These are phyloP conservation scores for Fraxinus platypoda DNA, from an alignment of 305 asterid genomes.

Conservation along the genomic window DNA sequence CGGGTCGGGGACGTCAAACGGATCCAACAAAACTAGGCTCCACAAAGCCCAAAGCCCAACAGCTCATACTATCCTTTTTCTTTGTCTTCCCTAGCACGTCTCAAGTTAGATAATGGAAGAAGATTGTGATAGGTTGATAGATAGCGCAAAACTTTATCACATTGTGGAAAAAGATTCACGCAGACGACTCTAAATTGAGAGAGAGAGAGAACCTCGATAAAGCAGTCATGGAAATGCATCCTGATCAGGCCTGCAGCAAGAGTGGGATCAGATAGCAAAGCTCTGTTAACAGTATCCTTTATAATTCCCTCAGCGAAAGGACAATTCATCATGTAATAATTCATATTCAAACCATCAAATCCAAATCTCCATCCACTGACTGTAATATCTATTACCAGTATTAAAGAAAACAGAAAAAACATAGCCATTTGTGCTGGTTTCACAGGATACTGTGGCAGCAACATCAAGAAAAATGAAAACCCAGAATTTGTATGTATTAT, in stretches of 20 bases:
- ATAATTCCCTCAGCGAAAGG: constrained; percentile 60
- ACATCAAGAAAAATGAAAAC: background rate
- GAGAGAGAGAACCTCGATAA: constrained; percentile 48
- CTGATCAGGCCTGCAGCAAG: constrained; percentile 75
- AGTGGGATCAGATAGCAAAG: constrained; percentile 69
- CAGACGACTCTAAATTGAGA: background rate
- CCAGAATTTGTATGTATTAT: background rate
- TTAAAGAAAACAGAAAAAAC: constrained; percentile 23
- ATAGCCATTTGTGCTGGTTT: constrained; percentile 28
- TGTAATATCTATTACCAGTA: constrained; percentile 34
- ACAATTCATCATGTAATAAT: constrained; percentile 63
- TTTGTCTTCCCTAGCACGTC: background rate
- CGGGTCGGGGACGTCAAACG: no score
- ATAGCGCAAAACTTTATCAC: background rate
- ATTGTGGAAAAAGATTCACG: background rate
- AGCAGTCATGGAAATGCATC: constrained; percentile 96
- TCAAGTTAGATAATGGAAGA: background rate
- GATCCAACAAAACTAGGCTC: no score
- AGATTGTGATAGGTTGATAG: background rate
- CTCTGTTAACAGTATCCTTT: constrained; percentile 47
- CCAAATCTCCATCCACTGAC: constrained; percentile 33
- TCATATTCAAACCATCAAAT: constrained; percentile 58
- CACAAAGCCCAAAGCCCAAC: no score
- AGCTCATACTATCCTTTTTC: background rate
- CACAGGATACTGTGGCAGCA: background rate